Conservation (phyloP, 2,329 filamentous ascomycete species). For the Chrysosporium keratinophilum region DNA sequence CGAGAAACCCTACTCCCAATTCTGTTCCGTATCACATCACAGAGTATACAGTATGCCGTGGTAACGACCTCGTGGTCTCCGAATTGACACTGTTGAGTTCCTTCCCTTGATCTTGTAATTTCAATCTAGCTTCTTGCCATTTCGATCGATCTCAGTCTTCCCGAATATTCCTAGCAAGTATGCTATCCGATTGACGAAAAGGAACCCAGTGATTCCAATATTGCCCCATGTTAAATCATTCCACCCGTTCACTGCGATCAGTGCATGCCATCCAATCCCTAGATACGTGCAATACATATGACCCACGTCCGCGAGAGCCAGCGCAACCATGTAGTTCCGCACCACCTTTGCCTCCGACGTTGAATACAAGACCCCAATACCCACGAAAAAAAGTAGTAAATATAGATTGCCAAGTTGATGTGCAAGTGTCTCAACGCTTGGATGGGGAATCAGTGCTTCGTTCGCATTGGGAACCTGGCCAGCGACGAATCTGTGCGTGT, state of each 20-base stretch:
- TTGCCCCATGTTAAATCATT: slow-evolving; percentile 66
- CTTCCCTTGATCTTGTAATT: neutral
- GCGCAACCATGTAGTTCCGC: slow-evolving; percentile 54
- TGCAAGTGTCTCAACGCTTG: slow-evolving; percentile 46
- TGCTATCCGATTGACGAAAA: slow-evolving; percentile 47
- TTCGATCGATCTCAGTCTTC: slow-evolving; percentile 23
- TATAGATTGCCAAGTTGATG: slow-evolving; percentile 62
- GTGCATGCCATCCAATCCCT: slow-evolving; percentile 47
- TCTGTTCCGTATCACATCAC: too few species aligned
- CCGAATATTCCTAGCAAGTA: slow-evolving; percentile 55
- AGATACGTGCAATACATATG: slow-evolving; percentile 54
- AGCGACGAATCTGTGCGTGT: slow-evolving; percentile 52
- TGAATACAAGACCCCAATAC: slow-evolving; percentile 52
- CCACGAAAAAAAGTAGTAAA: slow-evolving; percentile 54
- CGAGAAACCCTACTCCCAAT: too few species aligned
- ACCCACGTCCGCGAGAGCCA: slow-evolving; percentile 56
- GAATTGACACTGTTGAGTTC: neutral
- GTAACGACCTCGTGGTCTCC: neutral
- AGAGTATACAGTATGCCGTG: too few species aligned
- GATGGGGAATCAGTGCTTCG: slow-evolving; percentile 22
- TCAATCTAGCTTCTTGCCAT: slow-evolving; percentile 18
- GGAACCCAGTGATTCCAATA: slow-evolving; percentile 51
- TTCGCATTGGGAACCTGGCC: slow-evolving; percentile 46
- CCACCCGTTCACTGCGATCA: slow-evolving; percentile 49
- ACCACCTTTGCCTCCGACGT: slow-evolving; percentile 57